A percentile compares a stretch with the other conserved stretches of the same genome.
phyloP scores from a whole-genome alignment of 192 early-diverging fungal genomes.

The Coemansia sp. region DNA sequence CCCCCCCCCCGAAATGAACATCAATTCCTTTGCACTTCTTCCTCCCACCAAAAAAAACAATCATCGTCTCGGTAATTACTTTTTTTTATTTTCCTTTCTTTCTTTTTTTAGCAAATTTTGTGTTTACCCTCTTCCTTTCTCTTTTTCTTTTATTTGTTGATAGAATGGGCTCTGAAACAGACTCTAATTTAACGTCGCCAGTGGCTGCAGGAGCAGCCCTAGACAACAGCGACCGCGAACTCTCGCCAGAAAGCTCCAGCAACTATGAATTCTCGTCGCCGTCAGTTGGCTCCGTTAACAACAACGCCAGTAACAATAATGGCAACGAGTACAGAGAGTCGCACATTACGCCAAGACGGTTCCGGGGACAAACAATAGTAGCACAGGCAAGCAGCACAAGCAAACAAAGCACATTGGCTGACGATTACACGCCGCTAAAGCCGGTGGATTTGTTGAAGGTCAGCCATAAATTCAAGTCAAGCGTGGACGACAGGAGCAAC shows the following conservation, averaged over 20 bases:
- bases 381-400: constrained; percentile 17
- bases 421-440: neutral
- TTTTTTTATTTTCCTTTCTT: neutral
- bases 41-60: no score
- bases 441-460: neutral
- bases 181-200: neutral
- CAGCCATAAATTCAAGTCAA: constrained; percentile 1
- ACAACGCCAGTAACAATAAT: neutral
- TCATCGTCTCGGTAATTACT: no score
- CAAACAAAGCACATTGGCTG: constrained; percentile 11
- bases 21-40: no score
- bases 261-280: neutral
- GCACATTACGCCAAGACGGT: constrained; percentile 11
- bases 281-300: neutral
- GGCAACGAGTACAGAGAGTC: neutral
- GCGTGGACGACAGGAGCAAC: constrained; percentile 8
- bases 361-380: constrained; percentile 7
- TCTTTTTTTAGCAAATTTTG: no score
- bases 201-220: neutral
- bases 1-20: neutral
- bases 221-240: neutral
- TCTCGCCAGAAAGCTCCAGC: neutral
- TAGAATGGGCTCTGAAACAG: neutral
- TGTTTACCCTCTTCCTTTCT: no score
- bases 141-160: neutral